These are phyloP conservation scores for Bidens hawaiensis DNA, from an alignment of 140 eudicot genomes.

Conservation along the genomic window DNA sequence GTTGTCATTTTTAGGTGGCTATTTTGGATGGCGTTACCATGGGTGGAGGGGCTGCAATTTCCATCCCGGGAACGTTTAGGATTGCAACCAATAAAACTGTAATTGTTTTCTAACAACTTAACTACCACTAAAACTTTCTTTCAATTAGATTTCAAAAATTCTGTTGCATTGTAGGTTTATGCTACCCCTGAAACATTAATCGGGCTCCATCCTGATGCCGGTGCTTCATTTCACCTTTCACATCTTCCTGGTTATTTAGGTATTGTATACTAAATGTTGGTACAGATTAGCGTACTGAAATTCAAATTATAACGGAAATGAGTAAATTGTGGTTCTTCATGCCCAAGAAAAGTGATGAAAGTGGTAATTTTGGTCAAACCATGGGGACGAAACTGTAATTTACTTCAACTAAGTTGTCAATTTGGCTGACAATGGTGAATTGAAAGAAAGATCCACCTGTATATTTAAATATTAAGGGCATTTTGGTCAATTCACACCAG, in stretches of 20 bases:
- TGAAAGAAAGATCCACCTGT: no score
- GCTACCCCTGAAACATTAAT: slow-evolving; percentile 87
- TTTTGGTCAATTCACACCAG: no score
- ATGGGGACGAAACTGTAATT: no score
- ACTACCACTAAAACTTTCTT: background rate
- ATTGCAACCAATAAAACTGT: slow-evolving; percentile 91
- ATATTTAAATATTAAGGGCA: no score
- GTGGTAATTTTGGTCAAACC: no score
- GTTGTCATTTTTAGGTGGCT: slow-evolving; percentile 48
- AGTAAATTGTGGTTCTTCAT: no score
- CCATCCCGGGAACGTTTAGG: slow-evolving; percentile 81
- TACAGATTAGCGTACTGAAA: background rate
- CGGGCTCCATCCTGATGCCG: slow-evolving; percentile 96
- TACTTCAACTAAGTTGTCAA: no score
- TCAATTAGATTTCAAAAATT: background rate
- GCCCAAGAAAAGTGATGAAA: no score
- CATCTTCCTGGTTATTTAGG: slow-evolving; percentile 86
- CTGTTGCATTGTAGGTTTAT: slow-evolving; percentile 43
- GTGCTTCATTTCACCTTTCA: slow-evolving; percentile 82
- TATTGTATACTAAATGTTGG: slow-evolving; percentile 12
- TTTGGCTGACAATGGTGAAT: no score
- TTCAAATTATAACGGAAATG: no score
- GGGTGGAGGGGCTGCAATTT: slow-evolving; percentile 90
- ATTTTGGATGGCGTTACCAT: slow-evolving; percentile 71
- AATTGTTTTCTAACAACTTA: slow-evolving; percentile 4